Conservation (phyloP, 352 stramenopile species). For the Phytophthora multivora region DNA sequence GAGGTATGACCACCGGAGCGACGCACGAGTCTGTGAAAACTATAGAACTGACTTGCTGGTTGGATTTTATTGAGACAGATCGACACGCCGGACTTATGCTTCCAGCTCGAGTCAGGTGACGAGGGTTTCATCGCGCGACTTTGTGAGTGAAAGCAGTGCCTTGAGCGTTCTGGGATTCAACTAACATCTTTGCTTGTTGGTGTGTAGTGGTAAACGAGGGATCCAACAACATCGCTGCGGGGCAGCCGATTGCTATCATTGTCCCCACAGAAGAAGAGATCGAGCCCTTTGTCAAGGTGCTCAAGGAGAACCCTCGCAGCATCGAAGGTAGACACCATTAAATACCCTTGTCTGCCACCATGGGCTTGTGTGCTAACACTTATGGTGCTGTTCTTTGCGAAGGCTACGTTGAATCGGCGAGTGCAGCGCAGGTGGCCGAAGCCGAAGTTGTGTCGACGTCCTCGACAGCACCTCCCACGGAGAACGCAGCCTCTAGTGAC, state of each 20-base stretch:
- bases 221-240: constrained; percentile 54
- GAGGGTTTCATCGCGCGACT: constrained; percentile 81
- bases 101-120: constrained; percentile 81
- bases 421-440: constrained; percentile 15
- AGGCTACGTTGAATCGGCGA: constrained; percentile 45
- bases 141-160: constrained; percentile 40
- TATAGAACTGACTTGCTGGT: constrained; percentile 2
- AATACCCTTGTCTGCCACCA: not conserved
- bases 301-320: constrained; percentile 57
- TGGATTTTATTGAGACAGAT: constrained; percentile 47
- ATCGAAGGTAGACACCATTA: constrained; percentile 57
- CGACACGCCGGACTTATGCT: constrained; percentile 83
- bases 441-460: constrained; percentile 14
- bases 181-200: constrained; percentile 7
- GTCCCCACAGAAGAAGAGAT: constrained; percentile 69
- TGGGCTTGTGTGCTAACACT: not conserved
- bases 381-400: not conserved
- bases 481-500: constrained; percentile 57
- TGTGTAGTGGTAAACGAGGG: constrained; percentile 68
- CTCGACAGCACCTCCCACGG: constrained; percentile 14
- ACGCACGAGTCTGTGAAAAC: not conserved
- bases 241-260: constrained; percentile 80
- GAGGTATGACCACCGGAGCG: constrained; percentile 44
- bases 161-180: not conserved
- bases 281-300: constrained; percentile 58